Evolutionary conservation across 192 early-diverging fungal species (phyloP), one percentile per base, ranked within the genome.

Genomic region (Rhizophagus sp.): DNA sequence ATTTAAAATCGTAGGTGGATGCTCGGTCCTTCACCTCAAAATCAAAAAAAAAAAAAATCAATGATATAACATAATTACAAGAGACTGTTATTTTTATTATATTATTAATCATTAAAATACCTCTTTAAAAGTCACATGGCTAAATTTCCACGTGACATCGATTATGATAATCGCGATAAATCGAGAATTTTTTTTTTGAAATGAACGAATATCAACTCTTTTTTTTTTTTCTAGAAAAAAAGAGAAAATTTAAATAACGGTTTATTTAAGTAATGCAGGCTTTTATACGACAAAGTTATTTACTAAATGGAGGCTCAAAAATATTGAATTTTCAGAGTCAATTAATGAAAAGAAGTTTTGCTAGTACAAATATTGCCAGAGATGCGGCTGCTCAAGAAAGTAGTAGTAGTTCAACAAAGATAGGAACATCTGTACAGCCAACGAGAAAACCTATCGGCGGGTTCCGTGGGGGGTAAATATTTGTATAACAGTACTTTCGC

Each of bases 401-500:
- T 65, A 25, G 9, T 65, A 65, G 22, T 65, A 65, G 22, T 65
- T 65, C 63, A 25, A 65, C 63, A 65, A 25, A n/a, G 17, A 27
- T 65, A 27, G 63, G 63, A 25, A n/a, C 11, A 65, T 41, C 34
- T 39, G 68, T 70, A 70, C 68, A 70, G 27, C 73, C 57, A 61
- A 50, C 44, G 27, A 75, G 50, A 75, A 75, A 75, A 57, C 34
- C 30, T 22, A 41, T 70, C 36, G 68, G 68, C 36, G 68, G 33
- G 36, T 70, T 70, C 36, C 68, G 68, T 39, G 68, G 68, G 22
- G 68, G 68, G 68, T 70, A 34, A 70, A 27, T 70, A 17, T 39
- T 30, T 22, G 22, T 70, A 39, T 33, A 22, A 41, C 6, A 70
- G 22, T 70, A 44, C 2, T 70, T 36, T 19, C 7, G 17, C 15